A percentile compares a stretch with the other conserved stretches of the same genome.
Conservation (phyloP, 345 rosid species). For the Hevea brasiliensis region DNA sequence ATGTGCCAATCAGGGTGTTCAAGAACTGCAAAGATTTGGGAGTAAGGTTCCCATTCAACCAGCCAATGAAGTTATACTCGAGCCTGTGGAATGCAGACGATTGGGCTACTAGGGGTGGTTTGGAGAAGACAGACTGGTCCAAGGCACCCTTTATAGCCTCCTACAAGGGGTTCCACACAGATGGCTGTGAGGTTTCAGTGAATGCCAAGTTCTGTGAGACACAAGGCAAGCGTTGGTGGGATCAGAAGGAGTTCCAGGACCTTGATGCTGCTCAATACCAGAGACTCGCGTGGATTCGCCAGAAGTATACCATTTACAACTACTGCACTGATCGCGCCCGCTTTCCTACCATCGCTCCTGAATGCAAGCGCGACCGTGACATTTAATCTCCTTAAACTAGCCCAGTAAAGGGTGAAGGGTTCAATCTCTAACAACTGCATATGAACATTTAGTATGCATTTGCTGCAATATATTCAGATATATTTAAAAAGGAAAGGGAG, state of each 20-base stretch:
- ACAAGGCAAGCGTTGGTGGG: slow-evolving; percentile 26
- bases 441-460: too few relatives aligned
- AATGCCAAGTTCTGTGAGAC: slow-evolving; percentile 19
- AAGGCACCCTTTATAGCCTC: slow-evolving; percentile 25
- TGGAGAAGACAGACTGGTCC: slow-evolving; percentile 27
- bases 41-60: slow-evolving; percentile 20
- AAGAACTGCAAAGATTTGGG: slow-evolving; percentile 29
- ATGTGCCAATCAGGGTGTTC: slow-evolving; percentile 29
- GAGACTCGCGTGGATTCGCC: slow-evolving; percentile 17
- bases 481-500: not conserved
- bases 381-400: not conserved
- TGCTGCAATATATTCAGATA: not conserved
- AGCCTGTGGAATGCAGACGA: slow-evolving; percentile 27
- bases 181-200: slow-evolving; percentile 23
- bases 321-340: slow-evolving; percentile 17
- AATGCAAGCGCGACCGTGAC: slow-evolving; percentile 21
- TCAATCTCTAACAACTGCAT: too few relatives aligned
- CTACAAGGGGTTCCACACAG: slow-evolving; percentile 23
- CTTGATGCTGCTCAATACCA: slow-evolving; percentile 18
- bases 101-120: slow-evolving; percentile 23
- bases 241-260: slow-evolving; percentile 18
- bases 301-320: slow-evolving; percentile 20
- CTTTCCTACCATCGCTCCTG: slow-evolving; percentile 4
- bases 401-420: too few relatives aligned
- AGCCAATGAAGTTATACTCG: slow-evolving; percentile 26